Base-by-base conservation (phyloP, 2,329 filamentous ascomycete genomes). In the Neopestalotiopsis sp. region DNA sequence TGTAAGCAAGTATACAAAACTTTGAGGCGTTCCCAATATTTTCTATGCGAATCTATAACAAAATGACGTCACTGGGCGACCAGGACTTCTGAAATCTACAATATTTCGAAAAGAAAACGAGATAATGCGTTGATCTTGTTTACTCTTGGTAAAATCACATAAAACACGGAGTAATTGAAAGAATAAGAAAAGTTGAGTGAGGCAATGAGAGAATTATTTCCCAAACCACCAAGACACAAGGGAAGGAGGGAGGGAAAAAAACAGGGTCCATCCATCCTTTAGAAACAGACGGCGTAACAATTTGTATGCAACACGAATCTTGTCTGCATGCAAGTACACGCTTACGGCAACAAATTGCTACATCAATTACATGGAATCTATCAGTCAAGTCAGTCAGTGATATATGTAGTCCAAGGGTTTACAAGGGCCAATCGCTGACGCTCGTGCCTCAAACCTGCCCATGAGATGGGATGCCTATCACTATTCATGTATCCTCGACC, bases 1-100 rank as follows among this genome's bases (percentile, higher is more conserved):
- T 13, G 12, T 34, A 14, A 17, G 30, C 58, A 28, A n/a, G 59
- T 20, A 34, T 40, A 20, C 59, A 62, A 40, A 62, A 38, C 17
- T 61, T 14, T 32, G 24, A 28, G 24, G 57, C 20, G 30, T 38
- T 40, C 32, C 32, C 12, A 45, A 32, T n/a, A 30, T 13, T 38
- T n/a, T 20, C 14, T 12, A 9, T 14, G 32, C 24, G 12, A 34
- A 6, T 42, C 30, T 67, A 59, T 61, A 61, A 53, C 30, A 67
- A 53, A 45, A 67, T 67, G 65, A 67, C 65, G 65, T 67, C 65
- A 67, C 56, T 61, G 13, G n/a, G n/a, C 13, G 30, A 42, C 57
- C 17, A 45, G 17, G 24, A 38, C 61, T 17, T 61, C 5, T 24
- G 28, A 56, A 53, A 49, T 49, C 38, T 49, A 65, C 30, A 17